Percentiles rank a stretch among this genome's conserved stretches.
Evolutionary conservation across 139 green algal genomes (phyloP).

Genomic region (Pycnococcus provasolii): DNA sequence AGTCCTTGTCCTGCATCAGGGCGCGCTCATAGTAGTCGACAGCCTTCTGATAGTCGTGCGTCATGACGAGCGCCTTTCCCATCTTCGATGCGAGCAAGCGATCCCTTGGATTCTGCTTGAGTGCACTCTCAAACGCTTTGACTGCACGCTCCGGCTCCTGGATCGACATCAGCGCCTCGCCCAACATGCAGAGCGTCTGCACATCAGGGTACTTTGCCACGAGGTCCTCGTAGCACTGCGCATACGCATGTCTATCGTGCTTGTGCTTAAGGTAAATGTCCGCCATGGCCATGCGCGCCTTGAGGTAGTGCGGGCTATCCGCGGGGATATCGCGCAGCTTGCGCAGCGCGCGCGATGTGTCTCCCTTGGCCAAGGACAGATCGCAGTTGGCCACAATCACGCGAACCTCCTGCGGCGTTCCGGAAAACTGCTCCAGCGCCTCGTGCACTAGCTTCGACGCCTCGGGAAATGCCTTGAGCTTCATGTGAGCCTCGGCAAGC

Average conservation of each 20-base stretch:
- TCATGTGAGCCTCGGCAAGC: constrained; percentile 36
- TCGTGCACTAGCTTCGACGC: constrained; percentile 50
- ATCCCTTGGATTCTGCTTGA: constrained; percentile 38
- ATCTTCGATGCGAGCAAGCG: constrained; percentile 12
- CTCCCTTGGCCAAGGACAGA: constrained; percentile 42
- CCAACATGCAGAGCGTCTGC: constrained; percentile 54
- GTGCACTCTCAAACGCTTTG: constrained; percentile 45
- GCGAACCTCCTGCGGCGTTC: constrained; percentile 49
- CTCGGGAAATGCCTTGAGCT: constrained; percentile 43
- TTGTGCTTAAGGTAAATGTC: constrained; percentile 56
- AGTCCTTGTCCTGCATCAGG: constrained; percentile 33
- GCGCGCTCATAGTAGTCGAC: constrained; percentile 64
- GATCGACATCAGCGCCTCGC: constrained; percentile 61
- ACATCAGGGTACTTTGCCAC: constrained; percentile 42
- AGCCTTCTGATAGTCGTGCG: constrained; percentile 54
- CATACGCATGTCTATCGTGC: constrained; percentile 49
- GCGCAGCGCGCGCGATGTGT: constrained; percentile 47
- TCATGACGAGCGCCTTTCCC: constrained; percentile 44
- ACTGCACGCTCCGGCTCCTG: constrained; percentile 60
- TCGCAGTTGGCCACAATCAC: constrained; percentile 56
- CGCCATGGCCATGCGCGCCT: constrained; percentile 51
- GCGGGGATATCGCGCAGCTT: constrained; percentile 34
- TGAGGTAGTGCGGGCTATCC: constrained; percentile 41
- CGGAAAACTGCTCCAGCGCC: constrained; percentile 33
- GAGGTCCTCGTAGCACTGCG: constrained; percentile 51